Base-by-base conservation (phyloP, 306 rosid species). In the Sicyos edulis region DNA sequence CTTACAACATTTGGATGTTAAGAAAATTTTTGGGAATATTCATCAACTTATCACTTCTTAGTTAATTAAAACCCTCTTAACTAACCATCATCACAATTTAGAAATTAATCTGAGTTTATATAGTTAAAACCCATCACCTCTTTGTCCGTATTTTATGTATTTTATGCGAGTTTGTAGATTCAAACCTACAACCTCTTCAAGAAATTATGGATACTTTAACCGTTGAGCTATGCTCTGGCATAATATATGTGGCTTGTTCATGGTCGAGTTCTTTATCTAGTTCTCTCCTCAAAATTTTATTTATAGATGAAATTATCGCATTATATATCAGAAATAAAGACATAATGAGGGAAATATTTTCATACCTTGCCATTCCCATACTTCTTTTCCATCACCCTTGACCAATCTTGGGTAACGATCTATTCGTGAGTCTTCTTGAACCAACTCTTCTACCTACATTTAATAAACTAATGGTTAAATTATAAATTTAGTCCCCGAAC, bases 331-430 rank as follows among this genome's bases (percentile, higher is more conserved):
- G n/a, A 16, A n/a, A 64, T 14, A n/a, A 62, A 40, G 53, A 64
- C 6, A 64, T n/a, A 37, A 64, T 11, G 44, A 19, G 32, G 44
- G 60, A 54, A 13, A 15, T 16, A 50, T 55, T 52, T 40, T 71
- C 49, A 19, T 76, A 83, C 87, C 87, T 83, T 85, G 89, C 96
- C 96, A 92, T 80, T 92, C 98, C 98, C 98, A 92, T 44, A 90
- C 95, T 71, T 83, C 93, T 86, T 83, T 92, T 15, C 91, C 85
- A 83, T 92, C 98, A 24, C 96, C 98, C 83, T 90, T 92, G 74
- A 92, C 93, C 82, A 88, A 73, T 84, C 84, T 90, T 5, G 93
- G 98, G 81, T 85, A 90, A 37, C 96, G 79, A 81, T 92, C 96
- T 72, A 92, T 79, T 19, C 92, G 88, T 52, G 96, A 90, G 77